These are phyloP conservation scores for Brasilioporus rufonigricans DNA, from an alignment of 768 basidiomycete species.

Conservation along the genomic window DNA sequence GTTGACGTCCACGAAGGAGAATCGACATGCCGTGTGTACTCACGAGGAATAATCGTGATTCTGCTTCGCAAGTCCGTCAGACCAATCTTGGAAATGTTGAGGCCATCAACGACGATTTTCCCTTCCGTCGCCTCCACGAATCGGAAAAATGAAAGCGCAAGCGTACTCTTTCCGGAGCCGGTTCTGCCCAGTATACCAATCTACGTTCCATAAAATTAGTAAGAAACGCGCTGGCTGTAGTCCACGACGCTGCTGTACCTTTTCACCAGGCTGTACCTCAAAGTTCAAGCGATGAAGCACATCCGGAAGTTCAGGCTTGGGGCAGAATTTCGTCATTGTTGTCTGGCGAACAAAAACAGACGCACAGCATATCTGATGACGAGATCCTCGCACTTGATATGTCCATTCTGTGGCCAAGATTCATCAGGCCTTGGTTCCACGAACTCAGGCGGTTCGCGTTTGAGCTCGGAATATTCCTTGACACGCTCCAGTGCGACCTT, in stretches of 20 bases:
- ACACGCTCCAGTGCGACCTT: conserved; percentile 85
- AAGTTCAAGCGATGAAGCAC: conserved; percentile 82
- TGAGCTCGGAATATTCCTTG: conserved; percentile 85
- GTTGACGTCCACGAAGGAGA: neutral
- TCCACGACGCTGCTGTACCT: conserved; percentile 40
- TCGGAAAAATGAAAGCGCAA: conserved; percentile 83
- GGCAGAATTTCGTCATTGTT: neutral
- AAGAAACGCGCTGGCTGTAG: neutral
- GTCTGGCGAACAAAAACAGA: conserved; percentile 3
- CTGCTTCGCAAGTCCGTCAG: conserved; percentile 77
- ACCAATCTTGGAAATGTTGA: conserved; percentile 78
- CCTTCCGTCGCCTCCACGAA: conserved; percentile 87
- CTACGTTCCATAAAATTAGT: conserved; percentile 31
- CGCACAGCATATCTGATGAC: conserved; percentile 77
- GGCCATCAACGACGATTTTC: conserved; percentile 68
- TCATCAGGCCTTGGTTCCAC: conserved; percentile 79
- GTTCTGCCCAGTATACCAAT: conserved; percentile 72
- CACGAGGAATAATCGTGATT: conserved; percentile 75
- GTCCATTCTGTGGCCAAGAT: conserved; percentile 74
- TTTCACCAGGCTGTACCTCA: conserved; percentile 69
- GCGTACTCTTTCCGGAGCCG: conserved; percentile 74
- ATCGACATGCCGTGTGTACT: conserved; percentile 22
- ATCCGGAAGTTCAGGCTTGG: conserved; percentile 79
- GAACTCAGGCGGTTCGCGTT: conserved; percentile 78
- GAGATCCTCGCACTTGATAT: conserved; percentile 69